Evolutionary conservation across 352 stramenopile genomes (phyloP).

Genomic region (Phytophthora quininea): DNA sequence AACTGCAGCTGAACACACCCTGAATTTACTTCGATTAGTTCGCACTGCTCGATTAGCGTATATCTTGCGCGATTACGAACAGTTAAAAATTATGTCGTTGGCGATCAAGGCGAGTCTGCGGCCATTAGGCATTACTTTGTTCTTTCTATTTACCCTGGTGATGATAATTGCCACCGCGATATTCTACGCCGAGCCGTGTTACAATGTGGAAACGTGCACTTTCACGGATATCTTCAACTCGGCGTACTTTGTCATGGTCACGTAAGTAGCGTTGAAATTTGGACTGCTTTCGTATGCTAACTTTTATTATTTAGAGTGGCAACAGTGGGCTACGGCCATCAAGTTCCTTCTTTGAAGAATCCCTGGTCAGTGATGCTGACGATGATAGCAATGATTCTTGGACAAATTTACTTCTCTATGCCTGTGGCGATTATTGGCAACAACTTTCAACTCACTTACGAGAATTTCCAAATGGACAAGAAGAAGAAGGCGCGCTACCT

Average conservation of each 20-base stretch:
- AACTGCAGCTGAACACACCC: conserved; percentile 23
- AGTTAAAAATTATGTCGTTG: conserved; percentile 61
- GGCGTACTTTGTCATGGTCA: conserved; percentile 86
- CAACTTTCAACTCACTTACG: conserved; percentile 72
- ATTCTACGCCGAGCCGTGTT: conserved; percentile 81
- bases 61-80: conserved; percentile 64
- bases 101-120: conserved; percentile 64
- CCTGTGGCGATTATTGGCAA: conserved; percentile 79
- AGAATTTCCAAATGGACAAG: conserved; percentile 62
- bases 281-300: neutral
- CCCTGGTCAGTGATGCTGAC: conserved; percentile 51
- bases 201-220: conserved; percentile 73
- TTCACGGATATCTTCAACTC: conserved; percentile 89
- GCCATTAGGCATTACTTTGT: conserved; percentile 66
- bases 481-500: conserved; percentile 56
- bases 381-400: conserved; percentile 74
- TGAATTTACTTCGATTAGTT: conserved; percentile 57
- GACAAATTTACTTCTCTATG: conserved; percentile 83
- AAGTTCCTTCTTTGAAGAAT: conserved; percentile 70
- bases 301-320: conserved; percentile 47
- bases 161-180: conserved; percentile 79
- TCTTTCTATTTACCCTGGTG: conserved; percentile 78
- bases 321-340: conserved; percentile 77
- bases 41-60: conserved; percentile 54
- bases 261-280: conserved; percentile 47